Conservation (phyloP, 371 early-diverging fungal species). For the Mortierella sp. region DNA sequence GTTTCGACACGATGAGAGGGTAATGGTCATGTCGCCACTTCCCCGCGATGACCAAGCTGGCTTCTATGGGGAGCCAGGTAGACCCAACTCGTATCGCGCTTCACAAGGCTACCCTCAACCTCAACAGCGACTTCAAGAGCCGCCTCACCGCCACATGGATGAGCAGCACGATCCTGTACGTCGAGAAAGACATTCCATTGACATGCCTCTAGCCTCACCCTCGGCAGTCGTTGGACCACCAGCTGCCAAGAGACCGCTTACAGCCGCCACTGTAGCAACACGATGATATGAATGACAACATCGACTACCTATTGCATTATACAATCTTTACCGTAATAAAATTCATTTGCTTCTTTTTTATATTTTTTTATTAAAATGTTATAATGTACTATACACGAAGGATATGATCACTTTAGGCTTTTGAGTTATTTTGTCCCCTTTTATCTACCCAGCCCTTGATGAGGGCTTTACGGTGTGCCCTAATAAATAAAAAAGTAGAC, state of each 20-base stretch:
- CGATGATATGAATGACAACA: conserved; percentile 2
- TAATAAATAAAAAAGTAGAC: background rate
- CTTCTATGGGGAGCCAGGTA: conserved; percentile 24
- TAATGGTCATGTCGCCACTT: conserved; percentile 21
- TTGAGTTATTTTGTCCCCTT: background rate
- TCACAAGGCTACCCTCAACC: conserved; percentile 4
- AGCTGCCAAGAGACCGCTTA: conserved; percentile 9
- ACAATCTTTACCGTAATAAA: background rate
- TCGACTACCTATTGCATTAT: background rate
- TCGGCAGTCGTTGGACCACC: conserved; percentile 7
- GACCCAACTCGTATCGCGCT: conserved; percentile 13
- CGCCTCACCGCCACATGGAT: conserved; percentile 12
- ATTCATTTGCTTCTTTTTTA: background rate
- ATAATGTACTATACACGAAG: background rate
- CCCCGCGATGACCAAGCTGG: conserved; percentile 23
- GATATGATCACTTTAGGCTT: background rate
- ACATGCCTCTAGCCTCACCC: conserved; percentile 11
- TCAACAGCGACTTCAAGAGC: conserved; percentile 9
- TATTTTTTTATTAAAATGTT: no score
- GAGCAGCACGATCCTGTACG: conserved; percentile 2
- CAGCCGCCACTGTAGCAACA: conserved; percentile 7
- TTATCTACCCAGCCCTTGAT: background rate
- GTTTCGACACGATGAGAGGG: conserved; percentile 24
- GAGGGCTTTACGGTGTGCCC: background rate
- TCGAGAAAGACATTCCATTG: conserved; percentile 26